Conservation (phyloP, 306 rosid genomes). For the Malus domestica region DNA sequence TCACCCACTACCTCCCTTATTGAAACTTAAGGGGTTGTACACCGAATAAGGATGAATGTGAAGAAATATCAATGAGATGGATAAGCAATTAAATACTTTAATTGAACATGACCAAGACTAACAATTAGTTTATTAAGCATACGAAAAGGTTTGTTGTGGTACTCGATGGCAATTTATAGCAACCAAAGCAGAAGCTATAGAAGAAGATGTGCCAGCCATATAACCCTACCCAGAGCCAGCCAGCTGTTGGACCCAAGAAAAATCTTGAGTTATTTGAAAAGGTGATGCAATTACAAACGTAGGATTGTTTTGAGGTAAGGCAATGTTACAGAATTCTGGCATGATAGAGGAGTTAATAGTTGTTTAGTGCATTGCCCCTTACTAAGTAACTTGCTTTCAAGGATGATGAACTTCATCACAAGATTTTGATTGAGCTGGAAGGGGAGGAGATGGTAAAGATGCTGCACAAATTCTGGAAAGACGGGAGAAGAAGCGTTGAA, state of each 20-base stretch:
- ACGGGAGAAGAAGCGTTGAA: neutral
- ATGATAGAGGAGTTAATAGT: neutral
- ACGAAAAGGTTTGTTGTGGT: constrained; percentile 31
- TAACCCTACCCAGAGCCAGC: constrained; percentile 27
- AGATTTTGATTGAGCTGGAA: neutral
- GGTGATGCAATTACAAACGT: neutral
- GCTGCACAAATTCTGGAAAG: neutral
- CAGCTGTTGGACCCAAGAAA: constrained; percentile 28
- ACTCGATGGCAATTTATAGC: constrained; percentile 41
- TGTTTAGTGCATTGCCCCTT: neutral
- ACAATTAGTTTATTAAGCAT: too few species aligned
- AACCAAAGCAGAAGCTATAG: constrained; percentile 39
- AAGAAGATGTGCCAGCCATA: constrained; percentile 24
- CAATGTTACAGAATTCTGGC: neutral
- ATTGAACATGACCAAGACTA: too few species aligned
- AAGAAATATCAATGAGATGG: too few species aligned
- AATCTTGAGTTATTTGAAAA: neutral
- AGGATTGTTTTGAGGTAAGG: neutral
- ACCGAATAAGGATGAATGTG: too few species aligned
- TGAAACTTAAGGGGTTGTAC: too few species aligned
- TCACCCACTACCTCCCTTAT: too few species aligned
- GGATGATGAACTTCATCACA: neutral
- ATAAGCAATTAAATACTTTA: too few species aligned
- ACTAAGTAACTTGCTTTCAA: neutral
- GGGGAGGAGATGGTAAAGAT: neutral